Conservation (phyloP, 495 filamentous ascomycete species). For the Entonaema liquescens region DNA sequence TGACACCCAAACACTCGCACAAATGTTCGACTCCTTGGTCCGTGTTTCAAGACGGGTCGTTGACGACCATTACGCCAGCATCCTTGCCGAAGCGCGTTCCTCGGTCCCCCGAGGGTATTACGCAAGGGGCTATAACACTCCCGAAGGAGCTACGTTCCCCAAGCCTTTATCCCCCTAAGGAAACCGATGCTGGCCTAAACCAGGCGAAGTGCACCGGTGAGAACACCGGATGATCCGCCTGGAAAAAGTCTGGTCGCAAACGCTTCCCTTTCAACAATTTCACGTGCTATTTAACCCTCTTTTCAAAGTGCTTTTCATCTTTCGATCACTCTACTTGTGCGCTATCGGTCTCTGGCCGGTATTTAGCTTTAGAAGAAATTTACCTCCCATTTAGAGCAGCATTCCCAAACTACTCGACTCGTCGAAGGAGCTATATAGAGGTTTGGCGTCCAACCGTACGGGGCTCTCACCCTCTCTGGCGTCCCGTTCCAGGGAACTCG, state of each 20-base stretch:
- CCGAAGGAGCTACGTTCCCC: slow-evolving; percentile 8
- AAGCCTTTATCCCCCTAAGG: slow-evolving; percentile 1
- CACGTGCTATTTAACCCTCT: slow-evolving; percentile 14
- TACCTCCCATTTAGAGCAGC: slow-evolving; percentile 74
- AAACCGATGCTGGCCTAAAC: slow-evolving; percentile 11
- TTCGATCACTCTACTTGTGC: slow-evolving; percentile 14
- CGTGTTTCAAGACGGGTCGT: too few relatives aligned
- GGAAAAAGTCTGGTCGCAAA: slow-evolving; percentile 13
- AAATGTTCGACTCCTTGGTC: too few relatives aligned
- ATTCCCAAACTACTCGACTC: slow-evolving; percentile 77
- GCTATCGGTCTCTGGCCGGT: slow-evolving; percentile 13
- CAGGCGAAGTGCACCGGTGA: slow-evolving; percentile 11
- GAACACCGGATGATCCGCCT: slow-evolving; percentile 11
- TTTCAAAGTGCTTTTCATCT: slow-evolving; percentile 14
- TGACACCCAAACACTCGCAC: too few relatives aligned
- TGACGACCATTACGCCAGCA: slow-evolving; percentile 12
- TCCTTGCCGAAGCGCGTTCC: slow-evolving; percentile 7
- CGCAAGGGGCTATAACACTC: slow-evolving; percentile 6
- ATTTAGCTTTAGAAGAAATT: slow-evolving; percentile 73
- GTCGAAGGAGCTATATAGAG: slow-evolving; percentile 69
- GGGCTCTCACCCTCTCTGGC: slow-evolving; percentile 70
- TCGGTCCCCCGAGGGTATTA: slow-evolving; percentile 11
- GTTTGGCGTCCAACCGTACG: slow-evolving; percentile 60
- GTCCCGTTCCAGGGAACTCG: slow-evolving; percentile 70
- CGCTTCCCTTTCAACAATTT: slow-evolving; percentile 15